Conservation (phyloP, 345 rosid genomes). For the Lumnitzera littorea region DNA sequence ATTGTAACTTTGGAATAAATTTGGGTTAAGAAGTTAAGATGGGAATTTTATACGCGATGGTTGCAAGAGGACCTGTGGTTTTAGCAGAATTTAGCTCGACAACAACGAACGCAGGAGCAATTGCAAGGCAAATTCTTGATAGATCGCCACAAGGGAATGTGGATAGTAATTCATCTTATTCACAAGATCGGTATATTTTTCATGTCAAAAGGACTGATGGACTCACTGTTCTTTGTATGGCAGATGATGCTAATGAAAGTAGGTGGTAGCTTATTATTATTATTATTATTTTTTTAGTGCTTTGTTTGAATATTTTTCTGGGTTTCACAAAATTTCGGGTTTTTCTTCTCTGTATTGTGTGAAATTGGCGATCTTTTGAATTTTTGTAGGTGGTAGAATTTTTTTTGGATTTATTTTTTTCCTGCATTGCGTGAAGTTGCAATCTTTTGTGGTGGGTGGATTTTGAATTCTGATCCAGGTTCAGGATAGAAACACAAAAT, state of each 20-base stretch:
- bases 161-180: constrained; percentile 28
- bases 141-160: constrained; percentile 18
- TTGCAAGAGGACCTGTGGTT: constrained; percentile 41
- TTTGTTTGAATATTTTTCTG: too few species aligned
- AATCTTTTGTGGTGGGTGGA: too few species aligned
- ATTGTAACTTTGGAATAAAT: too few species aligned
- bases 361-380: background rate
- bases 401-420: too few species aligned
- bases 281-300: background rate
- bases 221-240: constrained; percentile 46
- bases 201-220: constrained; percentile 41
- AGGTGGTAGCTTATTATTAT: background rate
- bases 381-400: background rate
- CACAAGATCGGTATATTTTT: constrained; percentile 39
- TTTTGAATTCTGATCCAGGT: too few species aligned
- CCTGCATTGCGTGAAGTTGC: too few species aligned
- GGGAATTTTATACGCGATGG: constrained; percentile 47
- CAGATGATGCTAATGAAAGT: constrained; percentile 32
- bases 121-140: constrained; percentile 35
- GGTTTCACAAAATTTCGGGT: too few species aligned
- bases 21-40: constrained; percentile 8
- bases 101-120: constrained; percentile 26
- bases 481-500: too few species aligned
- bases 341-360: background rate
- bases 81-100: constrained; percentile 37